Evolutionary conservation across 2,329 filamentous ascomycete genomes (phyloP), one percentile per base, ranked within the genome.

Genomic region (Corniculantispora saksenae): DNA sequence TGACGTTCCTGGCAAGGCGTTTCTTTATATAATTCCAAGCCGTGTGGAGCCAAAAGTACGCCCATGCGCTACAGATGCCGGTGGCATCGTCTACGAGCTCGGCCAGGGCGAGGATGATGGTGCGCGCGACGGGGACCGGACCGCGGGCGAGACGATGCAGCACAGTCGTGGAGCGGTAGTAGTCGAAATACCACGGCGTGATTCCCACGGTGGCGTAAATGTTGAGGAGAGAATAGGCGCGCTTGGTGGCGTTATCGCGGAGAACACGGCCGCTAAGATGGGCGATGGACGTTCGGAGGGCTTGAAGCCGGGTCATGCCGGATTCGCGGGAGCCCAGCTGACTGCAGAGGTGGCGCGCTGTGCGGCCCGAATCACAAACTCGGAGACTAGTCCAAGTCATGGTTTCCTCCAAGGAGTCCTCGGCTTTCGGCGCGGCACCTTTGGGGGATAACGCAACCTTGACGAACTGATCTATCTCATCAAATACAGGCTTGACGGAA

Each of bases 401-500:
- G 17, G 60, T 10, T 32, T 10, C 10, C 32, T 32, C 32, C 10
- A 10, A 32, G 10, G 10, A 10, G 10, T 32, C 6, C 10, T 32
- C 10, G 8, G 60, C 10, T 15, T 21, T 13, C 10, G 59, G 23
- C 15, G 45, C 10, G 47, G 32, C 13, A 45, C n/a, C 8, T 32
- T 15, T 25, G 23, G 25, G 29, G 1, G 54, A 10, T 3, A 27
- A 21, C 9, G 53, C 43, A 10, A 17, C 13, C 12, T 15, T 40
- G 7, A 70, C 56, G 56, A 75, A 72, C 3, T 68, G 56, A 8
- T 69, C 61, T 3, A 71, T 58, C 50, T 77, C 74, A 13, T 73
- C 71, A 17, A 73, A 72, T 21, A 74, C 72, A 3, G 45, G 50
- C 9, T 61, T 68, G 4, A 70, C 67, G 0, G 68, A 70, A 19